Conservation (phyloP, 176 grass and related monocot genomes). For the Otatea glauca region DNA sequence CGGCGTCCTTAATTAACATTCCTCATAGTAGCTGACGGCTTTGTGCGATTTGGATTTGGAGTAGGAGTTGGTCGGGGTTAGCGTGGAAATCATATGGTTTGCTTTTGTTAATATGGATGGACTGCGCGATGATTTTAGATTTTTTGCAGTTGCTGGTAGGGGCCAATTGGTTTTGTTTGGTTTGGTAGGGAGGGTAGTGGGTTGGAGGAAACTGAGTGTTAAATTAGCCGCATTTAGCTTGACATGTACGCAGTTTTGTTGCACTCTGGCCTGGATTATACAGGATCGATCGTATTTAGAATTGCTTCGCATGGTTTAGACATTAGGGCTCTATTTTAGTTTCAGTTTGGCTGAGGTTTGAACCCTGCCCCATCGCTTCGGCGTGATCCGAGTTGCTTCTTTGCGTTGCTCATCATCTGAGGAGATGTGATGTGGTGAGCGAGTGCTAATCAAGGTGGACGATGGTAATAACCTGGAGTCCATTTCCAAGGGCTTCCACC, state of each 20-base stretch:
- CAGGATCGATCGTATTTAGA: background rate
- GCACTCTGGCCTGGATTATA: constrained; percentile 25
- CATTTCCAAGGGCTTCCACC: constrained; percentile 52
- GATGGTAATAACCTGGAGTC: constrained; percentile 63
- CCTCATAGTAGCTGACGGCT: background rate
- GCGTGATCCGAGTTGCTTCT: background rate
- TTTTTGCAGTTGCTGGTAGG: background rate
- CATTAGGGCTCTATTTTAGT: background rate
- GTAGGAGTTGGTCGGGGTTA: background rate
- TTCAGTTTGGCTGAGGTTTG: background rate
- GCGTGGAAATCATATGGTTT: background rate
- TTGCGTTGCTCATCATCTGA: background rate
- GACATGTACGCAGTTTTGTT: background rate
- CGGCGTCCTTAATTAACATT: background rate
- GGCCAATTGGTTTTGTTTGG: constrained; percentile 19
- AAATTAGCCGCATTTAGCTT: constrained; percentile 14
- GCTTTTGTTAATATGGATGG: background rate
- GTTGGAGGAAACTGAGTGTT: background rate
- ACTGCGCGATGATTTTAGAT: background rate
- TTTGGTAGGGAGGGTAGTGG: background rate
- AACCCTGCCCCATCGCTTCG: background rate
- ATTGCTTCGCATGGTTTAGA: background rate
- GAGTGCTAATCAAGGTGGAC: constrained; percentile 57
- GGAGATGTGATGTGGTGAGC: background rate
- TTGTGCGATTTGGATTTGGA: background rate